phyloP scores from a whole-genome alignment of 2,329 filamentous ascomycete species.

The Orbilia brochopaga region DNA sequence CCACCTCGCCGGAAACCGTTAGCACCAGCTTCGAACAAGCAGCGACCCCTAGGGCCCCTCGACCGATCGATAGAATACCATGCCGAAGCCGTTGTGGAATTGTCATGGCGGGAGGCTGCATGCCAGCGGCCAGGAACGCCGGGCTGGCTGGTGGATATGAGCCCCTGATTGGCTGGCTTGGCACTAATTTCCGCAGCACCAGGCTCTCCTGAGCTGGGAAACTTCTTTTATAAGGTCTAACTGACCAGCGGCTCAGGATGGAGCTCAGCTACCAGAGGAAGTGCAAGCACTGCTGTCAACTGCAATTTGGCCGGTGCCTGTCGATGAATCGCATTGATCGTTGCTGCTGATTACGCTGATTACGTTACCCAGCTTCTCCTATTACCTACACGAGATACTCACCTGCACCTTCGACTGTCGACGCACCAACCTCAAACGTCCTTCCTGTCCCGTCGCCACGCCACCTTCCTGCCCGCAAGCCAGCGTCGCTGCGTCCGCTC shows the following conservation, averaged over 20 bases:
- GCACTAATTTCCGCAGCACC: constrained; percentile 39
- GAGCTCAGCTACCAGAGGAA: background rate
- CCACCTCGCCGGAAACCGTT: too few relatives aligned
- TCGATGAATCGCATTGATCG: background rate
- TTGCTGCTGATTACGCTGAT: background rate
- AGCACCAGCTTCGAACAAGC: too few relatives aligned
- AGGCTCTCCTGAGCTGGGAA: background rate
- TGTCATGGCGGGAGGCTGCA: too few relatives aligned
- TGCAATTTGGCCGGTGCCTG: background rate
- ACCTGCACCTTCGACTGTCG: background rate
- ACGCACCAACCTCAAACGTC: background rate
- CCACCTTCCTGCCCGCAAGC: background rate
- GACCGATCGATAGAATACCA: background rate
- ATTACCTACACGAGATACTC: background rate
- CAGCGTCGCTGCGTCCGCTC: too few relatives aligned
- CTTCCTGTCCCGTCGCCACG: background rate
- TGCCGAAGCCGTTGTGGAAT: too few relatives aligned
- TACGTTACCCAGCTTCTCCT: background rate
- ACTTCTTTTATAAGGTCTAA: background rate
- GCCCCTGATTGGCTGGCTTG: constrained; percentile 47
- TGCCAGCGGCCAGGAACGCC: background rate
- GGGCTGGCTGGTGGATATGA: constrained; percentile 13
- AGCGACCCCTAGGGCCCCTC: too few relatives aligned
- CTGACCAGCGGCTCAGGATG: background rate
- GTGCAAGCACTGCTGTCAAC: background rate